Percentiles rank a stretch among this genome's conserved stretches.
phyloP scores from a whole-genome alignment of 2,329 filamentous ascomycete genomes.

The Keithomyces neogunnii region DNA sequence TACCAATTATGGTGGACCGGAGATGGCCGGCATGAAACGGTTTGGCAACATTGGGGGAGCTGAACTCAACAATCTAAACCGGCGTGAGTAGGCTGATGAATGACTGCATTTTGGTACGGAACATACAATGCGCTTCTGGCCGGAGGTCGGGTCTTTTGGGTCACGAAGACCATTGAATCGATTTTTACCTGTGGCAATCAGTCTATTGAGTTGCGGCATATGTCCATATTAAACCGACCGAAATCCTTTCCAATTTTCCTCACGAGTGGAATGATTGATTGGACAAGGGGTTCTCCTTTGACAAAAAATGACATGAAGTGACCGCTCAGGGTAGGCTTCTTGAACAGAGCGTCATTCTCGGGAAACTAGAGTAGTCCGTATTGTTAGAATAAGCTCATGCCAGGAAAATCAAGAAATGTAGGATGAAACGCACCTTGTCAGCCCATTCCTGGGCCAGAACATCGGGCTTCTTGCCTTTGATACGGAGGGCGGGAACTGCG shows the following conservation, averaged over 20 bases:
- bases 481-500: constrained; percentile 68
- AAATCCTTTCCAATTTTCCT: constrained; percentile 50
- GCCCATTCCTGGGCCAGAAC: constrained; percentile 55
- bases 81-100: not conserved
- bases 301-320: constrained; percentile 75
- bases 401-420: too few species aligned
- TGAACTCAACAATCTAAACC: constrained; percentile 63
- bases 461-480: constrained; percentile 62
- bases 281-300: constrained; percentile 57
- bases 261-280: constrained; percentile 61
- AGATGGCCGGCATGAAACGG: constrained; percentile 74
- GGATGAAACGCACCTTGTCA: constrained; percentile 37
- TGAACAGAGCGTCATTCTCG: constrained; percentile 63
- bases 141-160: constrained; percentile 48
- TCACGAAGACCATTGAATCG: constrained; percentile 51
- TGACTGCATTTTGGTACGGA: not conserved
- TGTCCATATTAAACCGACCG: constrained; percentile 12
- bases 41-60: constrained; percentile 79
- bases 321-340: constrained; percentile 58
- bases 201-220: not conserved
- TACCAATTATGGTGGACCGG: constrained; percentile 71
- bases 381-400: not conserved
- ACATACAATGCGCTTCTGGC: constrained; percentile 48
- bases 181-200: constrained; percentile 47
- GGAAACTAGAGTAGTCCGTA: constrained; percentile 47